Percentiles rank a stretch among this genome's conserved stretches.
Evolutionary conservation across 2,329 filamentous ascomycete species (phyloP).

Genomic region (Sporothrix curviconia): DNA sequence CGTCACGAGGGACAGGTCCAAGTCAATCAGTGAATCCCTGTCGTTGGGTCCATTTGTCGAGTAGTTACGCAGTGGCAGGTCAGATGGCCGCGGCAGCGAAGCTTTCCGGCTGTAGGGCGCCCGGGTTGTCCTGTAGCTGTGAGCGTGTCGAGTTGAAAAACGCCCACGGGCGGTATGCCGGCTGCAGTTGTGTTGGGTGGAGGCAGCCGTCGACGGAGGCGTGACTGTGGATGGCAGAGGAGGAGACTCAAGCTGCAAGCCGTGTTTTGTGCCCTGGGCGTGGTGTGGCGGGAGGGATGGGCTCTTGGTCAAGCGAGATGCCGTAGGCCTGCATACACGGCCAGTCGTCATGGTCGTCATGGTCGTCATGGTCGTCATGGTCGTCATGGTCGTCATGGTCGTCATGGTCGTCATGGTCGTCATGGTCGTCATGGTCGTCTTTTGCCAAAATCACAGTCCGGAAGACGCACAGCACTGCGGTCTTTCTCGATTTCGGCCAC

Average conservation of each 20-base stretch:
- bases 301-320: not conserved
- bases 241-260: too few species aligned
- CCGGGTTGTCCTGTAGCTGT: slow-evolving; percentile 48
- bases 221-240: not conserved
- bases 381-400: not conserved
- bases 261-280: too few species aligned
- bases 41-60: slow-evolving; percentile 21
- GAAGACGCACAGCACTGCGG: not conserved
- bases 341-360: slow-evolving; percentile 44
- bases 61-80: slow-evolving; percentile 53
- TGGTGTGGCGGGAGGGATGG: slow-evolving; percentile 18
- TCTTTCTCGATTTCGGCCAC: not conserved
- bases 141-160: slow-evolving; percentile 55
- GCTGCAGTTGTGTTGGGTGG: slow-evolving; percentile 27
- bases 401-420: too few species aligned
- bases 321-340: slow-evolving; percentile 54
- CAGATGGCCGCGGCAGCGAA: slow-evolving; percentile 44
- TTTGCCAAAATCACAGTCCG: not conserved
- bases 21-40: not conserved
- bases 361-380: not conserved
- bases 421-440: not conserved
- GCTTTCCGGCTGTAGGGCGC: slow-evolving; percentile 22
- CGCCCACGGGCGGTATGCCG: slow-evolving; percentile 45
- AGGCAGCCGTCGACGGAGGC: not conserved
- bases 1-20: not conserved